Base-by-base conservation (phyloP, 495 filamentous ascomycete genomes). In the Entonaema liquescens region DNA sequence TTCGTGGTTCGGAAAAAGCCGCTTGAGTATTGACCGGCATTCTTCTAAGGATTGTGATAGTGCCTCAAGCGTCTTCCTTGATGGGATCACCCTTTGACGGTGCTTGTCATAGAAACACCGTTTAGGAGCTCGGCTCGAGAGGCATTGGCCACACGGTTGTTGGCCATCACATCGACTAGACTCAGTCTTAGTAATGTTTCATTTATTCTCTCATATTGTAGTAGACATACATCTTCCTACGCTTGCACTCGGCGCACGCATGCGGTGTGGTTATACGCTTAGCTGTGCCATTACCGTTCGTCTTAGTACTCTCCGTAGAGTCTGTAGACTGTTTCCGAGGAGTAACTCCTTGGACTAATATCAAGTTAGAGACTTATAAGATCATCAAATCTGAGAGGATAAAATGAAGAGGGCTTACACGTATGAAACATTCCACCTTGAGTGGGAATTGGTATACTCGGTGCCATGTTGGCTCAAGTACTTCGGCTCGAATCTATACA, bases 31-130 rank as follows among this genome's bases (percentile, higher is more conserved):
- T 0, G 81, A 84, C 36, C 85, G 83, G 74, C 85, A 88, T 76
- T 88, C 85, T 74, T 88, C 85, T 61, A 88, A 79, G 31, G 84
- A 86, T 70, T 87, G 85, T 15, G 84, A 86, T 3, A 88, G 75
- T 15, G 85, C 85, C 66, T 88, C 85, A 50, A 88, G 82, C 2
- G 85, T 87, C 73, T 88, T 88, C 71, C 85, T 80, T 1, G 85
- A 88, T 0, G 85, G 85, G 53, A 88, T 87, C 17, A 88, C 85
- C 57, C 85, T 77, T 71, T 88, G 85, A 28, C 85, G 80, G 75
- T 88, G 85, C 78, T 88, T 86, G 76, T 88, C 85, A 68, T 88
- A 88, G 73, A 86, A 86, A 69, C 85, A 88, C 61, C 84, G 77
- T 76, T 87, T 86, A 49, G 85, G 85, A 36, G 84, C 84, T 31